Conservation (phyloP, 2,329 filamentous ascomycete genomes). For the Colletotrichum sp. region DNA sequence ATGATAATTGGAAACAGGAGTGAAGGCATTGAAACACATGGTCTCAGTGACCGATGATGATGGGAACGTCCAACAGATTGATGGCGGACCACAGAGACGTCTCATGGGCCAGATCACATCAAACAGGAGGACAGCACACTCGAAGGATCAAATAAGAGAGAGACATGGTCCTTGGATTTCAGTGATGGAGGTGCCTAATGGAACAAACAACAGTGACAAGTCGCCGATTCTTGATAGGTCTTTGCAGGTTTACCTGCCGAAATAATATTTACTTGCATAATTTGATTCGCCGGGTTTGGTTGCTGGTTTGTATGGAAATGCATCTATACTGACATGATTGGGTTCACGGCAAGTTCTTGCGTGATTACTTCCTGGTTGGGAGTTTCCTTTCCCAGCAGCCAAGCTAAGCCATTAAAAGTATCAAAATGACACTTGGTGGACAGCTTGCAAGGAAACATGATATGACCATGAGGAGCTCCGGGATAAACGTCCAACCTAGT, state of each 20-base stretch:
- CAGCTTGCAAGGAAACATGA: background rate
- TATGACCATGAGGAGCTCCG: background rate
- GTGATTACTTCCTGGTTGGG: background rate
- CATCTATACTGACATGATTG: background rate
- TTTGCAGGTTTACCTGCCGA: background rate
- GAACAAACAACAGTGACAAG: background rate
- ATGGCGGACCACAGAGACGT: background rate
- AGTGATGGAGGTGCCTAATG: background rate
- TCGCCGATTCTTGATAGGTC: background rate
- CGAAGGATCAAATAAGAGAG: background rate
- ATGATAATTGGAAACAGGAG: background rate
- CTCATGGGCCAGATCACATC: background rate
- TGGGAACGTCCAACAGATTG: background rate
- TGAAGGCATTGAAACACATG: background rate
- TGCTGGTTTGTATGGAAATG: background rate
- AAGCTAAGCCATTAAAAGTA: background rate
- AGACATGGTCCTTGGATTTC: background rate
- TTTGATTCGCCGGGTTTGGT: rapidly evolving
- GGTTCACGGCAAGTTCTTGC: background rate
- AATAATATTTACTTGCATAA: background rate
- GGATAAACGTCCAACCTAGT: constrained; percentile 32
- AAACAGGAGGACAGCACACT: background rate
- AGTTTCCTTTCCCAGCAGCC: background rate
- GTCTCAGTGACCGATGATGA: background rate
- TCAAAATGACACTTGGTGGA: background rate